Conservation (phyloP, 163 green algal species). For the Scenedesmus sp. region DNA sequence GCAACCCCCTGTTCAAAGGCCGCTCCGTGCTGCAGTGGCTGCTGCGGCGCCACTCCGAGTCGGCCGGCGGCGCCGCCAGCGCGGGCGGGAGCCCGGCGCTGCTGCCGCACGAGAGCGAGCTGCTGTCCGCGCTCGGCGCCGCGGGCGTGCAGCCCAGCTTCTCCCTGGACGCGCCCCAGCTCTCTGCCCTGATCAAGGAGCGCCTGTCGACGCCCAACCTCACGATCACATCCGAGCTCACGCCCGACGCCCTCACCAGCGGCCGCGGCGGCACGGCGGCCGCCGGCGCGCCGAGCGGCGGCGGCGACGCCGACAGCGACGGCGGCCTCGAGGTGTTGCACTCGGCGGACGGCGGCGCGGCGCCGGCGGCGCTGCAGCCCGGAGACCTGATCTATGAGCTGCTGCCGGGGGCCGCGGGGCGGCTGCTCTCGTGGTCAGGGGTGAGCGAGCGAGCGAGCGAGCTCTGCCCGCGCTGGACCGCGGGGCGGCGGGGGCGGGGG, state of each 20-base stretch:
- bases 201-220: conserved; percentile 1
- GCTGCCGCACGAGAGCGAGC: background rate
- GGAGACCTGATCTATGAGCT: conserved; percentile 36
- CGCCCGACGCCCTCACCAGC: background rate
- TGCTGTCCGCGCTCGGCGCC: background rate
- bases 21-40: conserved; percentile 39
- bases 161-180: background rate
- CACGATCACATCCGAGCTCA: conserved; percentile 10
- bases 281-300: background rate
- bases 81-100: background rate
- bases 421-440: background rate
- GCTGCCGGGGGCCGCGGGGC: background rate
- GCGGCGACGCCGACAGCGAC: too few relatives aligned
- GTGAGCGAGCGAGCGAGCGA: background rate
- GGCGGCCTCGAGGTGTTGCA: too few relatives aligned
- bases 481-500: background rate
- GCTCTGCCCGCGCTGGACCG: background rate
- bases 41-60: background rate
- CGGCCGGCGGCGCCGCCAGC: background rate
- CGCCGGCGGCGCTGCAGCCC: background rate
- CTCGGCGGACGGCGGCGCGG: background rate
- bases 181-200: background rate
- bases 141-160: background rate
- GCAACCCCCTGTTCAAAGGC: conserved; percentile 9
- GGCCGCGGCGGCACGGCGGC: background rate